Base-by-base conservation (phyloP, 306 rosid genomes). In the Parietaria judaica region DNA sequence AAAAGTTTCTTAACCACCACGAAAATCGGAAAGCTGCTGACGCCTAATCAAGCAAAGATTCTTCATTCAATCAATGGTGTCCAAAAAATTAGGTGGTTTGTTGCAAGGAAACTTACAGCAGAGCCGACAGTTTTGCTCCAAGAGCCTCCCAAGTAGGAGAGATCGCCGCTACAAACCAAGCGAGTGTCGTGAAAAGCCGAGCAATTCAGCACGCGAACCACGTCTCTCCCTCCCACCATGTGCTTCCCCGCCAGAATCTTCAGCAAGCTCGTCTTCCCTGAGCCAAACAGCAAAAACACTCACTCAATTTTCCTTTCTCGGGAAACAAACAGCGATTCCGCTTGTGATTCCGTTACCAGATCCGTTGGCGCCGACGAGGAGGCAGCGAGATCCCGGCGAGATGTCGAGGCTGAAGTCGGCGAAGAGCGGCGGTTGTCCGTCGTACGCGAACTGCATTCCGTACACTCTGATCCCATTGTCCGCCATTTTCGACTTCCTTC, bases 151-250 rank as follows among this genome's bases (percentile, higher is more conserved):
- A 92, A 74, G 71, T 92, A 92, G 66, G 96, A 83, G 66, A 92
- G 87, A 72, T 92, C 95, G 6, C 96, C 96, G 63, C 81, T 65
- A 62, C 96, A 92, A 60, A 92, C 96, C 53, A 92, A 83, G 50
- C 71, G 78, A 36, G 86, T 92, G 67, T 92, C 99, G 37, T 92
- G 99, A 69, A 92, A 92, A 43, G 99, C 96, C 0, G 96, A 92
- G 61, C 74, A 47, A 63, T 77, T 84, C 60, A 92, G 75, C 47
- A 92, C 99, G 13, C 79, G 83, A n/a, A 92, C 96, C 51, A 92
- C 99, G 49, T 92, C 90, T 79, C 83, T 79, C 52, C 95, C 99
- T 70, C 96, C 99, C 57, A 92, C 99, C 99, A 88, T 86, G 51
- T 92, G 95, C 77, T 80, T 92, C 46, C 95, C 96, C 2, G 86